Percentiles rank a stretch among this genome's conserved stretches.
Evolutionary conservation across 768 basidiomycete species (phyloP).

Genomic region (Hygrocybe punicea): DNA sequence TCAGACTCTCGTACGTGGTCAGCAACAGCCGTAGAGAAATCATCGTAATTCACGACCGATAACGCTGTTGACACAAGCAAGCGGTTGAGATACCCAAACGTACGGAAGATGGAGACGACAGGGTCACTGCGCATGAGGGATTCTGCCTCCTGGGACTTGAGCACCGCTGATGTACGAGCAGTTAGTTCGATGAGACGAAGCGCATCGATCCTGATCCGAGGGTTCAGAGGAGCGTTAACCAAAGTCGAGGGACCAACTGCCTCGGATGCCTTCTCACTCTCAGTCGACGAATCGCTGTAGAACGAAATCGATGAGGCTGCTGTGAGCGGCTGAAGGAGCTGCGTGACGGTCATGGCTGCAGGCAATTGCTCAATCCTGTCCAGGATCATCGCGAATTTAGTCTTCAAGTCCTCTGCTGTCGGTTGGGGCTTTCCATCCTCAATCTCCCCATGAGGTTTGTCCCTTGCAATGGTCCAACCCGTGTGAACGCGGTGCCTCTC

Average conservation of each 20-base stretch:
- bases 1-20: constrained; percentile 53
- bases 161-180: constrained; percentile 80
- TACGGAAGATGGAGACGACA: constrained; percentile 67
- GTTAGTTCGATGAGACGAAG: constrained; percentile 89
- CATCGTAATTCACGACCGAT: constrained; percentile 70
- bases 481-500: constrained; percentile 47
- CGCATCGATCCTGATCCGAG: constrained; percentile 56
- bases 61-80: constrained; percentile 66
- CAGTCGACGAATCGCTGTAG: constrained; percentile 8
- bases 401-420: constrained; percentile 45
- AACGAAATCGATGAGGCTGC: background rate
- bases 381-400: constrained; percentile 68
- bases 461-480: constrained; percentile 13
- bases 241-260: constrained; percentile 8
- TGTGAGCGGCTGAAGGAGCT: constrained; percentile 54
- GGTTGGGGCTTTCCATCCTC: constrained; percentile 18
- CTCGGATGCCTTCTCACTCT: constrained; percentile 33
- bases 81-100: constrained; percentile 69
- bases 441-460: constrained; percentile 13
- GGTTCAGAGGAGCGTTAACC: background rate
- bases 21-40: constrained; percentile 65
- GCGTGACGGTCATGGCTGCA: constrained; percentile 75
- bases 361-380: constrained; percentile 80
- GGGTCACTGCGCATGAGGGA: constrained; percentile 68
- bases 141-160: constrained; percentile 76